phyloP scores from a whole-genome alignment of 2,329 filamentous ascomycete species.

The Aspergillus costaricaensis region DNA sequence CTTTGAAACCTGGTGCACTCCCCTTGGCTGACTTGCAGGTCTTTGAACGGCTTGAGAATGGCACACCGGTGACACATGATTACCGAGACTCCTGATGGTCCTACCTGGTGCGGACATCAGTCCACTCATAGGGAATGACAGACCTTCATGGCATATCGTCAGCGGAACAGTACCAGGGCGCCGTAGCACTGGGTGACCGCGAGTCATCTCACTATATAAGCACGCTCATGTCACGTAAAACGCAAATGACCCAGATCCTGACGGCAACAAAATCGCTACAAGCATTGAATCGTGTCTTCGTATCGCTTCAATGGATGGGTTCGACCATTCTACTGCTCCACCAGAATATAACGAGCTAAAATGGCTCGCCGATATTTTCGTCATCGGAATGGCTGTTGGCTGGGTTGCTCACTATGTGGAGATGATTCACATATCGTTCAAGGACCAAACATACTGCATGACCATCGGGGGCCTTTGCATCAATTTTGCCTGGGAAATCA shows the following conservation, averaged over 20 bases:
- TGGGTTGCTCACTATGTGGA: slow-evolving; percentile 20
- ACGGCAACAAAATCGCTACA: neutral
- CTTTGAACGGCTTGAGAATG: neutral
- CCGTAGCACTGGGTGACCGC: neutral
- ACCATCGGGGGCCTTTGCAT: slow-evolving; percentile 19
- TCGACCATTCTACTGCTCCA: neutral
- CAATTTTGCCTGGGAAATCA: slow-evolving; percentile 23
- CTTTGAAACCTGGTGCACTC: neutral
- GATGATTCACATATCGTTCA: slow-evolving; percentile 19
- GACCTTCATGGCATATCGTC: neutral
- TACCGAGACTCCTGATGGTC: neutral
- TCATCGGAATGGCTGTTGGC: slow-evolving; percentile 16
- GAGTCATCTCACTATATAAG: neutral
- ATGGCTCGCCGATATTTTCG: slow-evolving; percentile 9
- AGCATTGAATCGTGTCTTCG: neutral
- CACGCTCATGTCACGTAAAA: neutral
- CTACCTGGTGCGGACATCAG: neutral
- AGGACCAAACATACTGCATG: slow-evolving; percentile 20
- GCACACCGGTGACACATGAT: slow-evolving; percentile 3
- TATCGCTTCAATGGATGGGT: slow-evolving; percentile 8
- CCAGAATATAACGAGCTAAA: slow-evolving; percentile 7
- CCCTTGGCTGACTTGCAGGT: slow-evolving; percentile 4
- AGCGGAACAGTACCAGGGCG: neutral
- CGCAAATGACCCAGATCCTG: neutral
- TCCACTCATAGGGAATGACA: neutral